These are phyloP conservation scores for Mortierella sp. DNA, from an alignment of 371 early-diverging fungal species.

Conservation along the genomic window DNA sequence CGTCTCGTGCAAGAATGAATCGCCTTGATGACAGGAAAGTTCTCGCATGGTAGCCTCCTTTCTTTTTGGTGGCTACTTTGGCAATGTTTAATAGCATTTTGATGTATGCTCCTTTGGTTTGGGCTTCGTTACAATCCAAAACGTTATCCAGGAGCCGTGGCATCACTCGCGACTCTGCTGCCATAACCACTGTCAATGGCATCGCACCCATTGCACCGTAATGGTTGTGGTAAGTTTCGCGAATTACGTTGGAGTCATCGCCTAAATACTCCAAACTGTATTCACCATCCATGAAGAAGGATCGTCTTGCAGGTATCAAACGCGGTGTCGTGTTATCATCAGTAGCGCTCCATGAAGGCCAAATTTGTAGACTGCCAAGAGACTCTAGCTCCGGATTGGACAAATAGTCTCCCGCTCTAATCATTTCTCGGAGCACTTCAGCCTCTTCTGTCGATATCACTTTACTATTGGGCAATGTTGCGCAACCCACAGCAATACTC, in stretches of 20 bases:
- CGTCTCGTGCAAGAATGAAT: constrained; percentile 13
- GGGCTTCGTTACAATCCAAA: background rate
- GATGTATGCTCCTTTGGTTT: background rate
- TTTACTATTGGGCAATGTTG: background rate
- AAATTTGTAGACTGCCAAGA: constrained; percentile 18
- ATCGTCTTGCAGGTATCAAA: constrained; percentile 17
- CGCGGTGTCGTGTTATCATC: too few species aligned
- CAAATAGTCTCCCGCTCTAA: background rate
- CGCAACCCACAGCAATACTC: background rate
- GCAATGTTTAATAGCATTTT: background rate
- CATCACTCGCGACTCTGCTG: background rate
- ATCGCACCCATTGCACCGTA: constrained; percentile 12
- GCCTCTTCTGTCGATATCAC: constrained; percentile 6
- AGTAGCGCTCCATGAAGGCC: background rate
- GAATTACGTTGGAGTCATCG: background rate
- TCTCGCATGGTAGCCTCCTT: background rate
- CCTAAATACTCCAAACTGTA: constrained; percentile 5
- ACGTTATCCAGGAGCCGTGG: constrained; percentile 10
- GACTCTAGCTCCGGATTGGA: background rate
- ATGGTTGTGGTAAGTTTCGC: background rate
- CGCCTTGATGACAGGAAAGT: background rate
- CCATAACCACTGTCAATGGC: background rate
- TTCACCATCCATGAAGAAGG: background rate
- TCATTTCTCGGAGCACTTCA: background rate
- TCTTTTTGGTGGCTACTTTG: background rate